phyloP scores from a whole-genome alignment of 805 yeast species.

The Zygosaccharomyces bisporus region DNA sequence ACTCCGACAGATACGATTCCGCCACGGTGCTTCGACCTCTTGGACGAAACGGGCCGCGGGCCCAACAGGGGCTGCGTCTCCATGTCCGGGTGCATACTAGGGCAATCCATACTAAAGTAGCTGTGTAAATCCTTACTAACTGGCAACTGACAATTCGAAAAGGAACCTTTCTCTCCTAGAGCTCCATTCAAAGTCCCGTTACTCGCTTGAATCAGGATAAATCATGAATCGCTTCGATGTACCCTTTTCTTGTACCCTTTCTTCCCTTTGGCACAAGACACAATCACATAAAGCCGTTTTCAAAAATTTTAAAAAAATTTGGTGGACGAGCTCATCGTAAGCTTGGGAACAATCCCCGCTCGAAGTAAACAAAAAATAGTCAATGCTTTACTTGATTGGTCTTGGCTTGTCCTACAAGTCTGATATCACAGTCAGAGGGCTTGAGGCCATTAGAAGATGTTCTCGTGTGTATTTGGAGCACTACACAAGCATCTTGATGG shows the following conservation, averaged over 20 bases:
- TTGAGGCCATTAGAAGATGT: constrained; percentile 77
- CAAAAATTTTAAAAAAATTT: constrained; percentile 1
- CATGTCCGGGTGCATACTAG: constrained; percentile 9
- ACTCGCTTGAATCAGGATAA: neutral
- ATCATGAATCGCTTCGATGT: neutral
- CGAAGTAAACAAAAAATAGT: neutral
- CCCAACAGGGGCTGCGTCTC: constrained; percentile 25
- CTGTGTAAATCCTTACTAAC: no score
- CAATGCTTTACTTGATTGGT: constrained; percentile 87
- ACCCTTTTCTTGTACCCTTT: neutral
- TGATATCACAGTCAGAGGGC: constrained; percentile 93
- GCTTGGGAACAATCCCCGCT: neutral
- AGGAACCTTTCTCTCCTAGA: neutral
- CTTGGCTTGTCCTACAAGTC: constrained; percentile 83
- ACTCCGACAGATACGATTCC: neutral
- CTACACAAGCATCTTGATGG: constrained; percentile 92
- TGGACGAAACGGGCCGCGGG: neutral
- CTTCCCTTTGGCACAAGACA: neutral
- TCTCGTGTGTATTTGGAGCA: constrained; percentile 93
- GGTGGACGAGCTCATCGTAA: constrained; percentile 11
- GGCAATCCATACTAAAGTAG: neutral
- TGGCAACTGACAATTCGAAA: no score
- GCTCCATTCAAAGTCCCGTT: neutral
- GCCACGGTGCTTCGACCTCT: neutral
- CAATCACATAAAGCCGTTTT: neutral